These are phyloP conservation scores for Nigrospora osmanthi DNA, from an alignment of 2,329 filamentous ascomycete species.

Conservation along the genomic window DNA sequence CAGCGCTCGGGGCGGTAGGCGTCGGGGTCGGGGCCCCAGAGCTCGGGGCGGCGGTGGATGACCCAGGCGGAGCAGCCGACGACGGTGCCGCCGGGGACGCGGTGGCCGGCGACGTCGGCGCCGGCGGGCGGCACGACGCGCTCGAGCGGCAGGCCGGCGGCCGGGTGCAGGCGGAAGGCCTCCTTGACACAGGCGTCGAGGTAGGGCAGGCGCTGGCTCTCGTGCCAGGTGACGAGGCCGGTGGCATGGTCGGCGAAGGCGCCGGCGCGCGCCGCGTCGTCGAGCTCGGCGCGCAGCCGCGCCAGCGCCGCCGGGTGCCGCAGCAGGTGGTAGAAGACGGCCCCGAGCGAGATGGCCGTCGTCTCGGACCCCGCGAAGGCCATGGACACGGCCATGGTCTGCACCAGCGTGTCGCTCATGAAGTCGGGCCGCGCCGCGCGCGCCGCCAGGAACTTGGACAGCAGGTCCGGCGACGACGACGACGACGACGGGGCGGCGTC, in stretches of 20 bases:
- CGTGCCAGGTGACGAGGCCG: conserved; percentile 59
- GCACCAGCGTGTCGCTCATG: conserved; percentile 62
- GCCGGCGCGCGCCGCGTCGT: conserved; percentile 46
- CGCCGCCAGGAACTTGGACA: conserved; percentile 66
- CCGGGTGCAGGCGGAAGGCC: conserved; percentile 68
- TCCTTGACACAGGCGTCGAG: conserved; percentile 75
- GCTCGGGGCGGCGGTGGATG: conserved; percentile 56
- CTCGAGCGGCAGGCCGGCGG: conserved; percentile 65
- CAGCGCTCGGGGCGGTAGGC: conserved; percentile 63
- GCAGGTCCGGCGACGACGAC: conserved; percentile 43
- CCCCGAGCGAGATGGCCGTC: conserved; percentile 64
- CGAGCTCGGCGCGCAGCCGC: conserved; percentile 54
- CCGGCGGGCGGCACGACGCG: conserved; percentile 61
- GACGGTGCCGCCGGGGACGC: conserved; percentile 61
- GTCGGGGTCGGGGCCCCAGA: conserved; percentile 63
- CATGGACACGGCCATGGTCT: conserved; percentile 67
- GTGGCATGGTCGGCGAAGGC: conserved; percentile 41
- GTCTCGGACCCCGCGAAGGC: conserved; percentile 71
- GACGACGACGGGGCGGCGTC: conserved; percentile 24
- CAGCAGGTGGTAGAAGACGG: conserved; percentile 68
- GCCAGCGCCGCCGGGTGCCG: conserved; percentile 49
- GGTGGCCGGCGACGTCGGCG: conserved; percentile 52
- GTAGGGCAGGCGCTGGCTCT: conserved; percentile 64
- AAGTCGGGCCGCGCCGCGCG: conserved; percentile 60
- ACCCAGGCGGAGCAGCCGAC: conserved; percentile 73